Evolutionary conservation across 2,329 filamentous ascomycete species (phyloP), one percentile per base, ranked within the genome.

Genomic region (Penicillium concentricum): DNA sequence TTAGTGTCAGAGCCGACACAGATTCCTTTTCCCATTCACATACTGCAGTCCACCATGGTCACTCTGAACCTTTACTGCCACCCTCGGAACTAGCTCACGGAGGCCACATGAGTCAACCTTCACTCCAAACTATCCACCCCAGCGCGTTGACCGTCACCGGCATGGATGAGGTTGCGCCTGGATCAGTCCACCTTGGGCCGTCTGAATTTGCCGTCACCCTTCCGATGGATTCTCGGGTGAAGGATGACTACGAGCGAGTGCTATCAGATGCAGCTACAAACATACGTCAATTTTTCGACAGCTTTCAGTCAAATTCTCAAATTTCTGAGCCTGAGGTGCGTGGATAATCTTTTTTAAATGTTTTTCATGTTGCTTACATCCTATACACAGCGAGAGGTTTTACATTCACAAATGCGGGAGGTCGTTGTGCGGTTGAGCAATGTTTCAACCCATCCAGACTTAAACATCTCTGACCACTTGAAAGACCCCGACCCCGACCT

Each of bases 161-260:
- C 38, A 47, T 56, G 10, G 69, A 72, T 43, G 61, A 71, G 41
- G 37, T 50, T n/a, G 37, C 54, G 15, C 71, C 69, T 18, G 71
- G 71, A 9, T 71, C 72, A 20, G 63, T 76, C 32, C 61, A 67
- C 20, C 70, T 78, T 48, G 74, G 74, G 2, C 68, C 72, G 12
- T 70, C 67, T 13, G 76, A 78, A 57, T 77, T 74, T 59, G 75
- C 73, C 18, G 65, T 78, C 8, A 69, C 73, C 5, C 70, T 78
- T 46, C 74, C 76, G 0, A 77, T 78, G 74, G 75, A 78, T 58
- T 74, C 75, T 22, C 69, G 75, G 35, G 69, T 77, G 3, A 77
- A 77, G 48, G 74, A 76, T 58, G 73, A 76, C 51, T 78, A 78
- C 51, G 73, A 76, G 51, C 63, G 63, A 30, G 66, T 73, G 1